phyloP scores from a whole-genome alignment of 2,329 filamentous ascomycete species.

The Hypomyces perniciosus region DNA sequence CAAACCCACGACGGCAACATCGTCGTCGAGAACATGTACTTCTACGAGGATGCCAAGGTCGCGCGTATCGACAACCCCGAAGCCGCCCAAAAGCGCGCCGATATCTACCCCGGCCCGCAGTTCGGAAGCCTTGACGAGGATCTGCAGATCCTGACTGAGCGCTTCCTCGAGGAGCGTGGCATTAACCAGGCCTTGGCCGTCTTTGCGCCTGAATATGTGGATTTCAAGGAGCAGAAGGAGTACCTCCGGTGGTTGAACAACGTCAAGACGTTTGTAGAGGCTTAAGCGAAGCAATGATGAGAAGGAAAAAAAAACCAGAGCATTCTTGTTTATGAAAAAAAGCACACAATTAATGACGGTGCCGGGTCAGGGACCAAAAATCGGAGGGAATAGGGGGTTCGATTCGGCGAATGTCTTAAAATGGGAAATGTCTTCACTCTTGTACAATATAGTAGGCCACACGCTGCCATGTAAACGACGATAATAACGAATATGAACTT shows the following conservation, averaged over 20 bases:
- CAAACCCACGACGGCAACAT: conserved; percentile 80
- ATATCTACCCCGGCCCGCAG: conserved; percentile 82
- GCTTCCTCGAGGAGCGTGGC: conserved; percentile 90
- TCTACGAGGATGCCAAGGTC: conserved; percentile 71
- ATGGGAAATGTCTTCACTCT: conserved; percentile 14
- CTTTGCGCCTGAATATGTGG: conserved; percentile 94
- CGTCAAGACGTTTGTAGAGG: conserved; percentile 79
- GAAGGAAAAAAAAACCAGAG: not conserved
- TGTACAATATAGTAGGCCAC: conserved; percentile 9
- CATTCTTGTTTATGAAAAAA: not conserved
- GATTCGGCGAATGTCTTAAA: not conserved
- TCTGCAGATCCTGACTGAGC: conserved; percentile 84
- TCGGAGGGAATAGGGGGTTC: conserved; percentile 1
- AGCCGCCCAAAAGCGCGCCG: conserved; percentile 67
- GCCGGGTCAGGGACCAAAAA: conserved; percentile 1
- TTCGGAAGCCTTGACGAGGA: conserved; percentile 96
- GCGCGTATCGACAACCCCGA: conserved; percentile 73
- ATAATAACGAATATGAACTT: conserved; percentile 1
- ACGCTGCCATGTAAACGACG: conserved; percentile 1
- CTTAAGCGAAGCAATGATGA: conserved; percentile 37
- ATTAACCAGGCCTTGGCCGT: conserved; percentile 80
- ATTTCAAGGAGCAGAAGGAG: conserved; percentile 97
- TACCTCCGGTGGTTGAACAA: conserved; percentile 86
- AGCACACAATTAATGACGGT: not conserved
- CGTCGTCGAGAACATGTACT: conserved; percentile 84